Conservation (phyloP, 2,329 filamentous ascomycete genomes). For the Botrytis squamosa region DNA sequence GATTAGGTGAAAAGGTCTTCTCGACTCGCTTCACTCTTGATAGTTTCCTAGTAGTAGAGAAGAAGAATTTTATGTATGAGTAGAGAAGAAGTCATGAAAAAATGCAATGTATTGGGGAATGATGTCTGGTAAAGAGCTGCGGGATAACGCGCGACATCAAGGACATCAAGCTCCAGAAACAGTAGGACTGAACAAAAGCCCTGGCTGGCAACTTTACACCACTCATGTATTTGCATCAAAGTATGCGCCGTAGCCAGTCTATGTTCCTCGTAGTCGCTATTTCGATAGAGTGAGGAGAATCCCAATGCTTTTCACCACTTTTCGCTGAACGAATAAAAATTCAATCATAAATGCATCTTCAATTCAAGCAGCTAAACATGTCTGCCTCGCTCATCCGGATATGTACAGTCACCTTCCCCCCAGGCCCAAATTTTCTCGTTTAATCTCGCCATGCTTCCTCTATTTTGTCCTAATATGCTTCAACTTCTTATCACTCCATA, state of each 20-base stretch:
- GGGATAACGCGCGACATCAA: background rate
- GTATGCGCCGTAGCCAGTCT: background rate
- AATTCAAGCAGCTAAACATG: slow-evolving; percentile 8
- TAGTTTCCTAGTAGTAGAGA: background rate
- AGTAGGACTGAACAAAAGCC: background rate
- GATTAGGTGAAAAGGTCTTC: background rate
- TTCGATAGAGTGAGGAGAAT: background rate
- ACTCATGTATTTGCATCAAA: background rate
- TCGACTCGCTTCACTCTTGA: too few relatives aligned
- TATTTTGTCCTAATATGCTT: slow-evolving; percentile 85
- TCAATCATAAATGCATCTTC: slow-evolving; percentile 7
- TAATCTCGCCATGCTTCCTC: slow-evolving; percentile 24
- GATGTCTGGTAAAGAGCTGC: background rate
- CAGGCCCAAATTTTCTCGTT: background rate
- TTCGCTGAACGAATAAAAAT: background rate
- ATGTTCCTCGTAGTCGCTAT: background rate
- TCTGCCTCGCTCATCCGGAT: slow-evolving; percentile 13
- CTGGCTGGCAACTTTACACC: background rate
- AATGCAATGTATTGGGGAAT: background rate
- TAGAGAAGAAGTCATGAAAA: background rate
- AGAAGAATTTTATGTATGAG: background rate
- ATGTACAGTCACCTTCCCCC: slow-evolving; percentile 18
- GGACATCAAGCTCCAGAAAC: background rate
- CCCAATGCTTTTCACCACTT: background rate
- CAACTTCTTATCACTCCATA: slow-evolving; percentile 80